phyloP scores from a whole-genome alignment of 495 filamentous ascomycete species.

The Talaromyces wortmannii region DNA sequence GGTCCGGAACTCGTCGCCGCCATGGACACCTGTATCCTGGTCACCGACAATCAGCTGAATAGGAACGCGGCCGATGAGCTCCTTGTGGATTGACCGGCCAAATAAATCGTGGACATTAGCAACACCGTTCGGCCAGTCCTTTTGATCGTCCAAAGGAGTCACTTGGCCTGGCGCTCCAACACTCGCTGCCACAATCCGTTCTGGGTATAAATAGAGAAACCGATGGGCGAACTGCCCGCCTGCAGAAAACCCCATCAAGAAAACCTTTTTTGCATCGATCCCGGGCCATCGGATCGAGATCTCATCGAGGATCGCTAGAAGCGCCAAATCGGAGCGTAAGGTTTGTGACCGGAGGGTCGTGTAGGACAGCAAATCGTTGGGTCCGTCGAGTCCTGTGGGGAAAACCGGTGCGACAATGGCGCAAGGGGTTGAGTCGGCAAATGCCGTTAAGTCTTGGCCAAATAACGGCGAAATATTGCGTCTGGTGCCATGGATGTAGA shows the following conservation, averaged over 20 bases:
- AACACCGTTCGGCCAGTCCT: conserved; percentile 13
- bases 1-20: conserved; percentile 29
- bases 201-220: conserved; percentile 20
- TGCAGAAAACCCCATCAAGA: conserved; percentile 17
- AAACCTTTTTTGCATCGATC: conserved; percentile 17
- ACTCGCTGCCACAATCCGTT: conserved; percentile 13
- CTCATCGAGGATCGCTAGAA: background rate
- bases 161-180: conserved; percentile 15
- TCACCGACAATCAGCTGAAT: conserved; percentile 16
- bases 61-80: conserved; percentile 9
- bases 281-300: conserved; percentile 13
- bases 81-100: conserved; percentile 7
- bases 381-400: background rate
- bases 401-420: background rate
- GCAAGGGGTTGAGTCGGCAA: background rate
- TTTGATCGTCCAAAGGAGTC: conserved; percentile 10
- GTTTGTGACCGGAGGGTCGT: background rate
- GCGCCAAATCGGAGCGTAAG: background rate
- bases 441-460: background rate
- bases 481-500: background rate
- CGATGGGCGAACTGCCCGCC: conserved; percentile 21
- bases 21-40: conserved; percentile 8
- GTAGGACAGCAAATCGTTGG: background rate
- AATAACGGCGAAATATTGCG: background rate
- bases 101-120: conserved; percentile 14